Percentiles rank a stretch among this genome's conserved stretches.
These are phyloP conservation scores for Chytridium lagenaria DNA, from an alignment of 371 early-diverging fungal genomes.

Conservation along the genomic window DNA sequence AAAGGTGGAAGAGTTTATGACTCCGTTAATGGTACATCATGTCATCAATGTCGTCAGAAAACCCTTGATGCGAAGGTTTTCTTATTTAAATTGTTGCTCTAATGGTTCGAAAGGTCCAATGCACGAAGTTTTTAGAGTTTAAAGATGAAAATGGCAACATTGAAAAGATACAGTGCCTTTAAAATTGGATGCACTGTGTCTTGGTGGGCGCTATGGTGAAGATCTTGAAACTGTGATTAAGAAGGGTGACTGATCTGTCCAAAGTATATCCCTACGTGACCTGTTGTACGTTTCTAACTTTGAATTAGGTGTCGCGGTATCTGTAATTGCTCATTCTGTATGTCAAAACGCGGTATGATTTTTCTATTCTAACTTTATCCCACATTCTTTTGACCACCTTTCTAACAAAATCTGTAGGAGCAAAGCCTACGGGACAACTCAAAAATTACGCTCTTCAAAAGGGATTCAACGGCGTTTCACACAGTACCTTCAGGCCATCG, in stretches of 20 bases:
- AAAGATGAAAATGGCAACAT: constrained; percentile 1
- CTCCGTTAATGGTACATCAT: constrained; percentile 48
- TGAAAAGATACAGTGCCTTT: constrained; percentile 22
- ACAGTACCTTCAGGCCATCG: constrained; percentile 28
- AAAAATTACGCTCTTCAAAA: constrained; percentile 25
- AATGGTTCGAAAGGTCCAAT: constrained; percentile 29
- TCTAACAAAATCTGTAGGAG: too few relatives aligned
- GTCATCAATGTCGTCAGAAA: constrained; percentile 64
- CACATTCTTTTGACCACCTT: too few relatives aligned
- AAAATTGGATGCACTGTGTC: constrained; percentile 54
- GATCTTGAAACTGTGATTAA: constrained; percentile 34
- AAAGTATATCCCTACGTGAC: constrained; percentile 38
- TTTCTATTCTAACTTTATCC: constrained; percentile 1
- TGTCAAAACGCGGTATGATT: constrained; percentile 31
- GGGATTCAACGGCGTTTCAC: constrained; percentile 34
- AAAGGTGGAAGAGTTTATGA: constrained; percentile 55
- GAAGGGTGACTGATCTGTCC: constrained; percentile 50
- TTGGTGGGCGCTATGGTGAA: constrained; percentile 51
- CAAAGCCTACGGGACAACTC: constrained; percentile 31
- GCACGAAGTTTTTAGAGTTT: constrained; percentile 45
- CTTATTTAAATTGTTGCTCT: background rate
- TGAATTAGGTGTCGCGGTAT: constrained; percentile 44
- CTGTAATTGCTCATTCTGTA: constrained; percentile 64
- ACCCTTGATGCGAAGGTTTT: constrained; percentile 54
- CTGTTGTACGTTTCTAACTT: background rate